phyloP scores from a whole-genome alignment of 768 basidiomycete species.

The Lactifluus echinatus region DNA sequence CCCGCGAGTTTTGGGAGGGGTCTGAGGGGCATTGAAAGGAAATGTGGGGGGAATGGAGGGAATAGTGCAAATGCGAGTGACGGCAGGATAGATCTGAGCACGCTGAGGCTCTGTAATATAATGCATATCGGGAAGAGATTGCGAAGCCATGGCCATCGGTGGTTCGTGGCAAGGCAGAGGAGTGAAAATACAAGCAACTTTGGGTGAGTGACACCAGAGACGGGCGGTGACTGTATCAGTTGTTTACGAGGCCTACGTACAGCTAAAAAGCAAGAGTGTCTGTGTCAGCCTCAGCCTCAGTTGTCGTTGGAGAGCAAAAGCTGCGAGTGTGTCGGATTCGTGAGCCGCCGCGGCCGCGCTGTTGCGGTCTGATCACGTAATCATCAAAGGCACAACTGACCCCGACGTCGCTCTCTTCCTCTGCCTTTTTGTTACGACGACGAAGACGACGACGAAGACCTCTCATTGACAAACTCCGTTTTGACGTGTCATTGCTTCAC shows the following conservation, averaged over 20 bases:
- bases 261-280: too few species aligned
- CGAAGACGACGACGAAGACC: background rate
- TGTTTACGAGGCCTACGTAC: too few species aligned
- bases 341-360: too few species aligned
- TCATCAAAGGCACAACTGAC: too few species aligned
- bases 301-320: too few species aligned
- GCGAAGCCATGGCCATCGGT: background rate
- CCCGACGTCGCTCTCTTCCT: background rate
- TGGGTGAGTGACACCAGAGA: too few species aligned
- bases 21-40: slow-evolving; percentile 7
- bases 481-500: slow-evolving; percentile 5
- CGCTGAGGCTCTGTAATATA: slow-evolving; percentile 14
- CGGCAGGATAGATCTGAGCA: slow-evolving; percentile 5
- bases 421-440: background rate
- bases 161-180: too few species aligned
- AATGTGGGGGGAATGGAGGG: slow-evolving; percentile 11
- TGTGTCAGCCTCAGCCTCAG: too few species aligned
- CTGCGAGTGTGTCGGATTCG: background rate
- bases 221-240: too few species aligned
- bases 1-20: slow-evolving; percentile 1
- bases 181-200: background rate
- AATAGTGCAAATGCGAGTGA: slow-evolving; percentile 1
- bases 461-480: background rate
- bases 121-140: slow-evolving; percentile 5
- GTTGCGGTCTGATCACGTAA: too few species aligned